Evolutionary conservation across 2,329 filamentous ascomycete species (phyloP).

Genomic region (Truncatella angustata): DNA sequence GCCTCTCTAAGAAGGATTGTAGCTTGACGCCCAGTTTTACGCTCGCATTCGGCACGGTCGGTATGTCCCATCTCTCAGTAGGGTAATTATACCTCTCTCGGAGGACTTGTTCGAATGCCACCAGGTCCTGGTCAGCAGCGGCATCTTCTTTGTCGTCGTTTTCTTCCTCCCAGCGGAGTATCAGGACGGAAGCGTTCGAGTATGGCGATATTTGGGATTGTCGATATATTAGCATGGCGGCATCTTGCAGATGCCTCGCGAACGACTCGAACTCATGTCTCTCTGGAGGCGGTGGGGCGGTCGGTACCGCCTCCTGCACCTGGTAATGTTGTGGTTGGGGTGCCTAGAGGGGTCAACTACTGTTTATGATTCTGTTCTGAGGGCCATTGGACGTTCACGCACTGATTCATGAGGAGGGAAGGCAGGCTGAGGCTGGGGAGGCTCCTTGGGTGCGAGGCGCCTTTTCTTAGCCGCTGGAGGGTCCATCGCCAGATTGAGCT

Average conservation of each 20-base stretch:
- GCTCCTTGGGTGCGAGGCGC: conserved; percentile 35
- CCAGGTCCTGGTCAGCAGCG: conserved; percentile 51
- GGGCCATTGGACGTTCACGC: conserved; percentile 13
- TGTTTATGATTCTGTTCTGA: neutral
- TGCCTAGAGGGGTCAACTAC: conserved; percentile 11
- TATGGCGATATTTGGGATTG: conserved; percentile 60
- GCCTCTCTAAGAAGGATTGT: conserved; percentile 57
- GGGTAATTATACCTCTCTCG: conserved; percentile 59
- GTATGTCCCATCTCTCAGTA: conserved; percentile 61
- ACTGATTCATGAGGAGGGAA: conserved; percentile 27
- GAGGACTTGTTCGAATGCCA: conserved; percentile 55
- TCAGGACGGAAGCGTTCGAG: conserved; percentile 56
- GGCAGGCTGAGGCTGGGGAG: conserved; percentile 26
- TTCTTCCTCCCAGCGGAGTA: conserved; percentile 60
- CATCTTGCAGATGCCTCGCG: conserved; percentile 66
- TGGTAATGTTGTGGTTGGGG: conserved; percentile 21
- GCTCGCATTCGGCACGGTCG: conserved; percentile 56
- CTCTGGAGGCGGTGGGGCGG: conserved; percentile 34
- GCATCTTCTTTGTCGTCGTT: conserved; percentile 13
- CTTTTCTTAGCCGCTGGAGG: conserved; percentile 38
- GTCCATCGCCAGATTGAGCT: conserved; percentile 26
- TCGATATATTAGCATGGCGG: conserved; percentile 64
- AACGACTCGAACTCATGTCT: conserved; percentile 66
- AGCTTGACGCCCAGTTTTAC: conserved; percentile 62
- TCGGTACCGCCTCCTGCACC: conserved; percentile 23